These are phyloP conservation scores for Pichia deserticola DNA, from an alignment of 805 yeast genomes.

Conservation along the genomic window DNA sequence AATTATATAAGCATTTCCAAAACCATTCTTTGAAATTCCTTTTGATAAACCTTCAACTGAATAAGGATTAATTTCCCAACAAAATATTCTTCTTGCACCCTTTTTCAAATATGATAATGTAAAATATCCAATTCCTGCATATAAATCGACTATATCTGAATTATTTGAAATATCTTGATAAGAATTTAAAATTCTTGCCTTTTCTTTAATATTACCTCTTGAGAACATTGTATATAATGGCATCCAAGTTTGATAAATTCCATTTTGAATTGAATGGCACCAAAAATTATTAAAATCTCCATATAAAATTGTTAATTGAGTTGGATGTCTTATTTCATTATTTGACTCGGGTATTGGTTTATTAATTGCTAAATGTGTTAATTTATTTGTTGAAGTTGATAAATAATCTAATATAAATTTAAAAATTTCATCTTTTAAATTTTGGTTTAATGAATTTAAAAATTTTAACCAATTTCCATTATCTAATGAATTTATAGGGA, in stretches of 20 bases:
- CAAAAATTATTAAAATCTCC: slow-evolving; percentile 78
- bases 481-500: slow-evolving; percentile 44
- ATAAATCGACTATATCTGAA: slow-evolving; percentile 55
- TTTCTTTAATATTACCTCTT: slow-evolving; percentile 79
- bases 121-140: slow-evolving; percentile 84
- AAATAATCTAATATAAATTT: not conserved
- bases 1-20: slow-evolving; percentile 26
- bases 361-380: slow-evolving; percentile 61
- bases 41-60: slow-evolving; percentile 61
- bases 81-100: slow-evolving; percentile 46
- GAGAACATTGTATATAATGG: slow-evolving; percentile 84
- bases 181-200: slow-evolving; percentile 49
- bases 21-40: slow-evolving; percentile 43
- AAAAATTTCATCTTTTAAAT: not conserved
- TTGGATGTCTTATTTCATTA: slow-evolving; percentile 48
- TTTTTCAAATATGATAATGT: slow-evolving; percentile 56
- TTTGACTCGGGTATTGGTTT: slow-evolving; percentile 44
- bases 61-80: slow-evolving; percentile 88
- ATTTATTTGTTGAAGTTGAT: slow-evolving; percentile 5
- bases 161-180: slow-evolving; percentile 22
- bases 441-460: slow-evolving; percentile 1
- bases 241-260: slow-evolving; percentile 74
- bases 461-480: slow-evolving; percentile 27
- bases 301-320: slow-evolving; percentile 47
- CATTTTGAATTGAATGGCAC: slow-evolving; percentile 67